phyloP scores from a whole-genome alignment of 129 eudicot genomes.

The Artemisia argyi region DNA sequence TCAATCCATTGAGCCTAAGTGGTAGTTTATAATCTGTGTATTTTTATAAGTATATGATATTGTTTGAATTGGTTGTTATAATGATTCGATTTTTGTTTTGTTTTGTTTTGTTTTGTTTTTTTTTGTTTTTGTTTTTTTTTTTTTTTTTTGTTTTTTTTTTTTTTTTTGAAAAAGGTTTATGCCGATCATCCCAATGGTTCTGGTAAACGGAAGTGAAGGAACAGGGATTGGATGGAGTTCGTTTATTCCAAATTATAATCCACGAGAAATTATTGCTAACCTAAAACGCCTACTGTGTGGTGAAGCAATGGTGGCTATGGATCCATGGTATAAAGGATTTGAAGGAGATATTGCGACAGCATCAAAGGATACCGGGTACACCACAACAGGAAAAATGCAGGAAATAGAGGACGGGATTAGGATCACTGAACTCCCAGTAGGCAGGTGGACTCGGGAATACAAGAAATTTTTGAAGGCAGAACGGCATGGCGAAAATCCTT shows the following conservation, averaged over 20 bases:
- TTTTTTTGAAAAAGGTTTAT: conserved; percentile 48
- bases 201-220: conserved; percentile 96
- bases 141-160: too few relatives aligned
- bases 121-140: too few relatives aligned
- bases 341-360: too few relatives aligned
- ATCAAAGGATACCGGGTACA: conserved; percentile 58
- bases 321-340: not conserved
- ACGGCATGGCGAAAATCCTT: conserved; percentile 53
- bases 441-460: conserved; percentile 91
- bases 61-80: not conserved
- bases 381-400: conserved; percentile 57
- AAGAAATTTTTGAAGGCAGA: conserved; percentile 72
- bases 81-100: not conserved
- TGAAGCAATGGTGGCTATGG: conserved; percentile 77
- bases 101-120: too few relatives aligned
- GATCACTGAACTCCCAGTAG: conserved; percentile 76
- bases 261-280: conserved; percentile 75
- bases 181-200: conserved; percentile 78
- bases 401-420: conserved; percentile 54
- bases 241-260: conserved; percentile 79
- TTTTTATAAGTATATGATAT: not conserved
- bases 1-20: conserved; percentile 71
- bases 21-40: conserved; percentile 40
- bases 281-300: conserved; percentile 54
- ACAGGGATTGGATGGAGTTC: conserved; percentile 98